Evolutionary conservation across 768 basidiomycete species (phyloP).

Genomic region (Amanita fuliginea): DNA sequence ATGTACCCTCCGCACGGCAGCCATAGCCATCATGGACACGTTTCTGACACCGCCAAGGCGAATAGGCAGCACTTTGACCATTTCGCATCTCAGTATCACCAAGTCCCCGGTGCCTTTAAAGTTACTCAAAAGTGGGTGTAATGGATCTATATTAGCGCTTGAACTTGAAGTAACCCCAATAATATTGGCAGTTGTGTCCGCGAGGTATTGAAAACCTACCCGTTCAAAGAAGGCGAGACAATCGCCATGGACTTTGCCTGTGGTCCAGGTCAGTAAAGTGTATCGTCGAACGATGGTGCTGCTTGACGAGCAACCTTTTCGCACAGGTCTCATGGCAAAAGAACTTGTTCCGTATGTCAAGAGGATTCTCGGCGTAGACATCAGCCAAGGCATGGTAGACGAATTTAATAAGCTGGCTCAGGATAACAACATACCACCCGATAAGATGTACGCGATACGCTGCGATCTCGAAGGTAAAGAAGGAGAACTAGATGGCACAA

Average conservation of each 20-base stretch:
- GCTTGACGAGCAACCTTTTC: not conserved
- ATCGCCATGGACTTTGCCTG: slow-evolving; percentile 66
- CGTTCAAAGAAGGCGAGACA: slow-evolving; percentile 46
- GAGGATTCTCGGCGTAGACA: slow-evolving; percentile 51
- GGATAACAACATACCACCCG: slow-evolving; percentile 51
- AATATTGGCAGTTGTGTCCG: slow-evolving; percentile 17
- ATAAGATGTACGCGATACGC: slow-evolving; percentile 59
- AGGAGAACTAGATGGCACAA: slow-evolving; percentile 37
- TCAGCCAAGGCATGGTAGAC: slow-evolving; percentile 61
- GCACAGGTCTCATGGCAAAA: slow-evolving; percentile 53
- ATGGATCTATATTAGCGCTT: too few relatives aligned
- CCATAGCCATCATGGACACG: not conserved
- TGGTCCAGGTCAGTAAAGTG: slow-evolving; percentile 41
- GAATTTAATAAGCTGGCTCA: slow-evolving; percentile 44
- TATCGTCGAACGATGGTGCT: not conserved
- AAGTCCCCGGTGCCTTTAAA: not conserved
- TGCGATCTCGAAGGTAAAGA: slow-evolving; percentile 34
- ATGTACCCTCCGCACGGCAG: not conserved
- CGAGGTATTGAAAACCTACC: slow-evolving; percentile 26
- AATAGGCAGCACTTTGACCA: not conserved
- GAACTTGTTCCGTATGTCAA: slow-evolving; percentile 49
- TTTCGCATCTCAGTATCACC: not conserved
- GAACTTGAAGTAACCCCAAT: too few relatives aligned
- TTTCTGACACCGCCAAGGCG: not conserved
- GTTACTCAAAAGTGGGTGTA: not conserved